Evolutionary conservation across 2,329 filamentous ascomycete genomes (phyloP).

Genomic region (Venturia effusa): DNA sequence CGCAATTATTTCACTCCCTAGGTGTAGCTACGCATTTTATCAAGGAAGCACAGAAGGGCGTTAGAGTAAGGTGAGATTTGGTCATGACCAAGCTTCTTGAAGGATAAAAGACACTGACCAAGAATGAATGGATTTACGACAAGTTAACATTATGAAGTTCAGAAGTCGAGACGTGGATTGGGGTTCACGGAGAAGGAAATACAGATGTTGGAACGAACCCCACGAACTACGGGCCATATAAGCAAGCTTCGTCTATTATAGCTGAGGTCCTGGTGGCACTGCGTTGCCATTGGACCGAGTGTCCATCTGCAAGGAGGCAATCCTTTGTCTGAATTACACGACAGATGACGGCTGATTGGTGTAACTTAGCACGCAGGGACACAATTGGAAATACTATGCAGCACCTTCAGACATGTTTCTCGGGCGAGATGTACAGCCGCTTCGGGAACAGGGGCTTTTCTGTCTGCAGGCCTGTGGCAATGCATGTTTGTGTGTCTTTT

Average conservation of each 20-base stretch:
- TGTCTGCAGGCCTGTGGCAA: not conserved
- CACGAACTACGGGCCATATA: not conserved
- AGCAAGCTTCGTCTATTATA: not conserved
- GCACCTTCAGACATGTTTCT: not conserved
- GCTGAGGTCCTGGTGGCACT: not conserved
- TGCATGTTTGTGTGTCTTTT: not conserved
- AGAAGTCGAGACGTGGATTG: no score
- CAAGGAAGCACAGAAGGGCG: no score
- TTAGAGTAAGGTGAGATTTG: no score
- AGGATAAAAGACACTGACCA: no score
- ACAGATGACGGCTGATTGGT: not conserved
- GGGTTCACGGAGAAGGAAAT: no score
- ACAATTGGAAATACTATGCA: not conserved
- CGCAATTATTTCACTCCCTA: no score
- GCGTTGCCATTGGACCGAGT: not conserved
- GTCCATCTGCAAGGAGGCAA: not conserved
- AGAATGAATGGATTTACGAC: no score
- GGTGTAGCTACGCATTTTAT: no score
- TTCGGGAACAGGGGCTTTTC: not conserved
- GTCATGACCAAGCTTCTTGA: no score
- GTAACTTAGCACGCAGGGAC: not conserved
- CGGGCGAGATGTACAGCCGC: not conserved
- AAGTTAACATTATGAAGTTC: no score
- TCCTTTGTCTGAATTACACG: not conserved
- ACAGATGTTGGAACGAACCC: no score